A percentile compares a stretch with the other conserved stretches of the same genome.
phyloP scores from a whole-genome alignment of 2,329 filamentous ascomycete genomes.

The Ramichloridium luteum region DNA sequence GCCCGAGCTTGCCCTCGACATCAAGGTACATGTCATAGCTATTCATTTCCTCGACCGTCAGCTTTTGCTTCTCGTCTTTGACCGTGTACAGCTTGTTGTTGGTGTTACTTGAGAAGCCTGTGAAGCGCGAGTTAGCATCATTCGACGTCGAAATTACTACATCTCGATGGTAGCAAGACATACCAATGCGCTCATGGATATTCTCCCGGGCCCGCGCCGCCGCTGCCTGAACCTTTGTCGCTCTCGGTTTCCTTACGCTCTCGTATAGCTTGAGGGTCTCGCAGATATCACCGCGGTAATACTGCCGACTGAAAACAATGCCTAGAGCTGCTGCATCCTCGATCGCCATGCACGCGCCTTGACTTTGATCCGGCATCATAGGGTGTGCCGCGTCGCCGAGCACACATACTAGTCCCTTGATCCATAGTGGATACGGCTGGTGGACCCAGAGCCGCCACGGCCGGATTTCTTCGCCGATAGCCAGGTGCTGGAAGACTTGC shows the following conservation, averaged over 20 bases:
- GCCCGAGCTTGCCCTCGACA: conserved; percentile 14
- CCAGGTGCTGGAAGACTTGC: conserved; percentile 45
- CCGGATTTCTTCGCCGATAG: conserved; percentile 49
- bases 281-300: conserved; percentile 29
- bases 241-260: conserved; percentile 25
- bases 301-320: conserved; percentile 43
- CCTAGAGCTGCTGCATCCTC: conserved; percentile 54
- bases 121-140: conserved; percentile 4
- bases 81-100: conserved; percentile 47
- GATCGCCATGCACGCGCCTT: conserved; percentile 58
- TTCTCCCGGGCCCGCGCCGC: conserved; percentile 26
- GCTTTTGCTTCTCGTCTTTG: conserved; percentile 46
- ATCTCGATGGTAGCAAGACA: conserved; percentile 47
- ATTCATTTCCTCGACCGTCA: conserved; percentile 62
- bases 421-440: conserved; percentile 47
- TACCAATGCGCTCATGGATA: conserved; percentile 32
- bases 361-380: conserved; percentile 53
- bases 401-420: conserved; percentile 42
- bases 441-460: conserved; percentile 57
- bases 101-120: conserved; percentile 53
- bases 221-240: conserved; percentile 28
- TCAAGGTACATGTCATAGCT: conserved; percentile 31
- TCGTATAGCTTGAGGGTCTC: conserved; percentile 27
- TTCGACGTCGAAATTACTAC: too few relatives aligned
- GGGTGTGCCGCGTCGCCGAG: conserved; percentile 57